A percentile compares a stretch with the other conserved stretches of the same genome.
These are phyloP conservation scores for Taxillus chinensis DNA, from an alignment of 164 flowering plant genomes.

Conservation along the genomic window DNA sequence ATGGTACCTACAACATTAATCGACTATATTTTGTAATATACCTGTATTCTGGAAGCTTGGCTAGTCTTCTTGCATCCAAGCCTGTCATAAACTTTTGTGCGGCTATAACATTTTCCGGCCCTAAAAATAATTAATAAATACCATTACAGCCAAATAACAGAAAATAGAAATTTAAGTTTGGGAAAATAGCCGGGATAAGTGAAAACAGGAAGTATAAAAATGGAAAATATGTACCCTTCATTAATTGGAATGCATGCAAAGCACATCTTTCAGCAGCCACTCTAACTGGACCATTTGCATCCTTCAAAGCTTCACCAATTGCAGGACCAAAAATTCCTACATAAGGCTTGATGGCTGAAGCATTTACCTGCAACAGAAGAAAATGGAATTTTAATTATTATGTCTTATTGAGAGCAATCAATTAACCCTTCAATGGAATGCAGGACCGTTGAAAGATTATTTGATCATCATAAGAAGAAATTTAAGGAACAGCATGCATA, in stretches of 20 bases:
- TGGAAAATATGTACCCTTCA: constrained; percentile 43
- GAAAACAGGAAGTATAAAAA: background rate
- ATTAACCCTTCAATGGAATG: too few species aligned
- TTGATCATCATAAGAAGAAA: too few species aligned
- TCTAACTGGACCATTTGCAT: constrained; percentile 79
- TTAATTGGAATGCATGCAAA: constrained; percentile 70
- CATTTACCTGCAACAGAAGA: constrained; percentile 45
- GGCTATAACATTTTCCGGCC: constrained; percentile 74
- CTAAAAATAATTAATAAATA: constrained; percentile 21
- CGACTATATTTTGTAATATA: constrained; percentile 11
- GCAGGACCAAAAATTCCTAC: constrained; percentile 51
- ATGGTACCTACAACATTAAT: too few species aligned
- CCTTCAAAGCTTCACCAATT: constrained; percentile 81
- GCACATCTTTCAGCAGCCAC: constrained; percentile 97
- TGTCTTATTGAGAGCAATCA: too few species aligned
- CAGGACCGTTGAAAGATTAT: too few species aligned
- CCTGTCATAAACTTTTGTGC: constrained; percentile 90
- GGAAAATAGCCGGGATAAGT: background rate
- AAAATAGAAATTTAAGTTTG: background rate
- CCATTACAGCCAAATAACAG: background rate
- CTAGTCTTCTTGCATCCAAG: constrained; percentile 85
- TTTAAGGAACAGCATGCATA: too few species aligned
- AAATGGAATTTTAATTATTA: background rate
- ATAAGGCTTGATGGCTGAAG: constrained; percentile 27
- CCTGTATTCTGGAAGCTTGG: constrained; percentile 89